Evolutionary conservation across 352 stramenopile genomes (phyloP).

Genomic region (Chloridella minuta): DNA sequence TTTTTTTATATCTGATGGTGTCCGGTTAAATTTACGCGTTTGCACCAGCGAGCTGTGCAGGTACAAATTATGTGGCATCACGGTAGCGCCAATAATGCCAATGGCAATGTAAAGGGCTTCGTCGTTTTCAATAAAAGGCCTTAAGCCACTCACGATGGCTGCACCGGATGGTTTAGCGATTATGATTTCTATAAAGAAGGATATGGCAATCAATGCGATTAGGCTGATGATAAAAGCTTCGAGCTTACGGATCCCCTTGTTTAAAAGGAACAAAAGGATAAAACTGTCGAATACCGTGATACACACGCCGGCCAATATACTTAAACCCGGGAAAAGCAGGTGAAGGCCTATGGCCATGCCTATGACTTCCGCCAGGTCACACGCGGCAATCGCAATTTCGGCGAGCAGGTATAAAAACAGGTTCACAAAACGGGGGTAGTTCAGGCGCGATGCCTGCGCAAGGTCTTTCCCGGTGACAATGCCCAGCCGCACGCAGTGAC

Average conservation of each 20-base stretch:
- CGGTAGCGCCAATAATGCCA: slow-evolving; percentile 23
- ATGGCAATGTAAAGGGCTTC: slow-evolving; percentile 19
- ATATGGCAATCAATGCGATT: too few relatives aligned
- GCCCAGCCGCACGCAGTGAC: slow-evolving; percentile 17
- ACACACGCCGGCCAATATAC: slow-evolving; percentile 11
- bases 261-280: neutral
- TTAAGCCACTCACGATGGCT: too few relatives aligned
- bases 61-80: slow-evolving; percentile 24
- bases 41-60: slow-evolving; percentile 22
- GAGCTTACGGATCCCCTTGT: neutral
- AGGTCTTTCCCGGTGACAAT: too few relatives aligned
- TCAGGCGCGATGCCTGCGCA: neutral
- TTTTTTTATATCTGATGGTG: neutral
- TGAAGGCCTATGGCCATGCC: slow-evolving; percentile 22
- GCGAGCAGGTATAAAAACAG: slow-evolving; percentile 25
- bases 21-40: neutral
- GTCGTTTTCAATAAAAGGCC: too few relatives aligned
- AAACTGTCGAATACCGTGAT: neutral
- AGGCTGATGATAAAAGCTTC: neutral
- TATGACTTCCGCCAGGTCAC: slow-evolving; percentile 25
- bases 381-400: slow-evolving; percentile 25
- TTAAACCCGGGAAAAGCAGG: slow-evolving; percentile 17
- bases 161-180: too few relatives aligned
- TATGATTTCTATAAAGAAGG: too few relatives aligned
- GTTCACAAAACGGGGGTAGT: neutral